Evolutionary conservation across 192 early-diverging fungal genomes (phyloP).

Genomic region (Chytriomyces sp.): DNA sequence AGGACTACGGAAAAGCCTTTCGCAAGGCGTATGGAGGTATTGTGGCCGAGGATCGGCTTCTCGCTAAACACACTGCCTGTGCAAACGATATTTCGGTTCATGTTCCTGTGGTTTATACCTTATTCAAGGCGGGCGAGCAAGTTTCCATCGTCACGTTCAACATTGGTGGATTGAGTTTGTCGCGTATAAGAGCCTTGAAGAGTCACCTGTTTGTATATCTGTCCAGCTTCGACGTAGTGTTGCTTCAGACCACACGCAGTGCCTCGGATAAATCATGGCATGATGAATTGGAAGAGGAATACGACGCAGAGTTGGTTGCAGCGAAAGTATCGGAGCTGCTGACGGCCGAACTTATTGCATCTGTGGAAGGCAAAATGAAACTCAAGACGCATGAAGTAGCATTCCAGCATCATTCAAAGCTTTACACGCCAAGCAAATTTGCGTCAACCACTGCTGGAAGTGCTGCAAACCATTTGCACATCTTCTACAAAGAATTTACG

Average conservation of each 20-base stretch:
- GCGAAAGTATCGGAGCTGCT: not conserved
- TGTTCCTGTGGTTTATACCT: slow-evolving; percentile 11
- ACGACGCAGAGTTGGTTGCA: not conserved
- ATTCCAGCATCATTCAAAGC: slow-evolving; percentile 12
- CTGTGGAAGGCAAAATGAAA: not conserved
- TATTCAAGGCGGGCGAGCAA: not conserved
- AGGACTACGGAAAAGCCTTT: slow-evolving; percentile 18
- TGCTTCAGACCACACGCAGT: slow-evolving; percentile 9
- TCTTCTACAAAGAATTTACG: slow-evolving; percentile 7
- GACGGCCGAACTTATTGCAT: not conserved
- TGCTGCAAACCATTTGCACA: not conserved
- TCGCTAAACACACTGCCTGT: slow-evolving; percentile 2
- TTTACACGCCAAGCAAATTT: not conserved
- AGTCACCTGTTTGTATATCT: slow-evolving; percentile 1
- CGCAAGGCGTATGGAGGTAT: slow-evolving; percentile 16
- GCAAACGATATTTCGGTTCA: not conserved
- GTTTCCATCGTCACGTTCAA: slow-evolving; percentile 14
- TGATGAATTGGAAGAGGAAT: slow-evolving; percentile 12
- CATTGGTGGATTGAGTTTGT: slow-evolving; percentile 13
- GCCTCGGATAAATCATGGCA: too few relatives aligned
- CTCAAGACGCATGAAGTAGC: slow-evolving; percentile 6
- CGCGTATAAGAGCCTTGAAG: not conserved
- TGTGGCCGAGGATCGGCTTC: slow-evolving; percentile 4
- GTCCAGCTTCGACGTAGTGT: not conserved
- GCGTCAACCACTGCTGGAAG: not conserved